Base-by-base conservation (phyloP, 2,329 filamentous ascomycete genomes). In the Tolypocladium paradoxum region DNA sequence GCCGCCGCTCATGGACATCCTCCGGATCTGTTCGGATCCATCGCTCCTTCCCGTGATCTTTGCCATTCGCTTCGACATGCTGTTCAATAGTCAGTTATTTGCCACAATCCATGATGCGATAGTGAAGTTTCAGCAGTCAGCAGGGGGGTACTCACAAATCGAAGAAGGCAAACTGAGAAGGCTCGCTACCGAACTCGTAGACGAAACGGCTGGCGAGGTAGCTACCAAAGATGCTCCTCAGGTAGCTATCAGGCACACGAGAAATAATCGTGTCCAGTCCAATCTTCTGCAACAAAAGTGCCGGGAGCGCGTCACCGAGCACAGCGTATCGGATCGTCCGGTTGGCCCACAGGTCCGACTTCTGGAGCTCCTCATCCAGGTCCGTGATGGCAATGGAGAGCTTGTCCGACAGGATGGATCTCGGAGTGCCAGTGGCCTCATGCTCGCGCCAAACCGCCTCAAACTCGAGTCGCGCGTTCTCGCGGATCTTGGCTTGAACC, bases 371-470 rank as follows among this genome's bases (percentile, higher is more conserved):
- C 74, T 99, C 92, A 63, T 99, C 92, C 24, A 99, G 81, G 62
- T 88, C 87, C n/a, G 92, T 97, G 67, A 99, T 99, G 35, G 93
- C 92, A 49, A 88, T 75, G 53, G 89, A 95, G 52, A 99, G 82
- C 61, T 86, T 88, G 70, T 99, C 93, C 48, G 90, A 95, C 53
- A 99, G 78, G n/a, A 91, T 82, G 56, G 90, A 95, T 57, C 91
- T 83, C 24, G 89, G 74, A 52, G 84, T 76, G 51, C 89, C 88
- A 2, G 88, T 96, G 67, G 84, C 73, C 71, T 93, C 84, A 66
- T 95, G 83, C 71, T 99, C 93, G 59, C 89, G 84, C 93, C 93
- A 99, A 73, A 99, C 95, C 45, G 93, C 93, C 73, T 99, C 93
- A 61, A 99, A 99, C 71, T 99, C 93, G 36, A 99, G 83, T 18